These are phyloP conservation scores for Candida fluviatilis DNA, from an alignment of 805 yeast genomes.

Conservation along the genomic window DNA sequence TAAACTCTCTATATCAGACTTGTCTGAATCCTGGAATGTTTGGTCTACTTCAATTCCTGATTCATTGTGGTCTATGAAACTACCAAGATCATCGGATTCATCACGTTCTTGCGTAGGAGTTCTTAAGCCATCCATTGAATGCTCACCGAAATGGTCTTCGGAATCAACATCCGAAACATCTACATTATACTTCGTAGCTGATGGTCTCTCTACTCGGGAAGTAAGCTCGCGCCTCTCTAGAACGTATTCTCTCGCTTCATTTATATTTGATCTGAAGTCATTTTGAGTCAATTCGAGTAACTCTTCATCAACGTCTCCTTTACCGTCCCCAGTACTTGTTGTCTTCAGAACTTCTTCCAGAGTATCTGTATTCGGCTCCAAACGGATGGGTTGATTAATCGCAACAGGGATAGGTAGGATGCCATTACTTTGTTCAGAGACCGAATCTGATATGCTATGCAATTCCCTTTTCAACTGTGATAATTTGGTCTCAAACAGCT, in stretches of 20 bases:
- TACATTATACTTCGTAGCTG: conserved; percentile 1
- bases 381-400: too few relatives aligned
- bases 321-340: background rate
- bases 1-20: conserved; percentile 3
- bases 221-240: background rate
- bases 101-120: conserved; percentile 32
- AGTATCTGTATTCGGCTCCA: background rate
- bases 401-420: too few relatives aligned
- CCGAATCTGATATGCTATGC: background rate
- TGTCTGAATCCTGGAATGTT: conserved; percentile 9
- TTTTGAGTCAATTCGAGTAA: conserved; percentile 3
- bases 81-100: conserved; percentile 25
- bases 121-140: conserved; percentile 29
- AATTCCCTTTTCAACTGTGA: conserved; percentile 10
- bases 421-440: background rate
- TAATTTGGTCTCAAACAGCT: background rate
- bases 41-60: conserved; percentile 10
- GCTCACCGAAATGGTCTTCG: conserved; percentile 34
- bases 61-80: conserved; percentile 17
- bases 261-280: conserved; percentile 7
- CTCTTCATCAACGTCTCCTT: conserved; percentile 1
- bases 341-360: background rate
- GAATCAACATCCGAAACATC: conserved; percentile 7
- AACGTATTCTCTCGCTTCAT: conserved; percentile 14
- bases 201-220: background rate